Evolutionary conservation across 2,329 filamentous ascomycete genomes (phyloP).

Genomic region (Fonsecaea monophora): DNA sequence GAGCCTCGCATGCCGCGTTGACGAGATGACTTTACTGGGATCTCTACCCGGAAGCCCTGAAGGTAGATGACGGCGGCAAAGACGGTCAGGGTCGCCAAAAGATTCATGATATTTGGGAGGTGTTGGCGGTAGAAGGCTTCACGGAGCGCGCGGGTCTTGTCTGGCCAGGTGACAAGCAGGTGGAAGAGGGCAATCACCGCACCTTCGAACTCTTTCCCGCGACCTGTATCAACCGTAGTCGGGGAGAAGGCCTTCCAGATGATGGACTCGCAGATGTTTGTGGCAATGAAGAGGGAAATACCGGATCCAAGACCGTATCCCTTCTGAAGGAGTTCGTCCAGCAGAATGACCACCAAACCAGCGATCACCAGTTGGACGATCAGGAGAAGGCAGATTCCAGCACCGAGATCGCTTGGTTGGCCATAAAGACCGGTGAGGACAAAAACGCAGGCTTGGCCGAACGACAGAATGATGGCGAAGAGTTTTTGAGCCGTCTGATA

Average conservation of each 20-base stretch:
- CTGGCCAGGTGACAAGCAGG: constrained; percentile 95
- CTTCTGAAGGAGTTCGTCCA: constrained; percentile 99
- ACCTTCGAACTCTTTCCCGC: constrained; percentile 98
- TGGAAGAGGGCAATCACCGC: constrained; percentile 98
- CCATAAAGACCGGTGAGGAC: constrained; percentile 98
- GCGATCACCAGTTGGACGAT: constrained; percentile 98
- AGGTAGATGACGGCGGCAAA: constrained; percentile 99
- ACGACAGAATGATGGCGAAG: constrained; percentile 95
- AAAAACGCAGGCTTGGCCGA: constrained; percentile 96
- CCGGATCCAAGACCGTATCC: constrained; percentile 97
- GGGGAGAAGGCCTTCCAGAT: constrained; percentile 99
- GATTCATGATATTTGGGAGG: constrained; percentile 99
- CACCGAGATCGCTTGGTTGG: constrained; percentile 92
- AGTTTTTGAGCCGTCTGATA: constrained; percentile 99
- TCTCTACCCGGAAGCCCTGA: constrained; percentile 99
- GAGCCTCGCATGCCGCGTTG: constrained; percentile 98
- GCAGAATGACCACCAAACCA: constrained; percentile 97
- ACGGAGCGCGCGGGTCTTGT: constrained; percentile 98
- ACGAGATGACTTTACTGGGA: constrained; percentile 98
- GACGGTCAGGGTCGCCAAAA: constrained; percentile 88
- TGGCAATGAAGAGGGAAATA: constrained; percentile 99
- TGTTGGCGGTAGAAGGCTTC: constrained; percentile 99
- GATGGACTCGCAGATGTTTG: constrained; percentile 99
- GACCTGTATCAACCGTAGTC: constrained; percentile 98
- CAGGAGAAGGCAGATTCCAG: constrained; percentile 96